Conservation (phyloP, 2,329 filamentous ascomycete genomes). For the Tolypocladium endophyticum region DNA sequence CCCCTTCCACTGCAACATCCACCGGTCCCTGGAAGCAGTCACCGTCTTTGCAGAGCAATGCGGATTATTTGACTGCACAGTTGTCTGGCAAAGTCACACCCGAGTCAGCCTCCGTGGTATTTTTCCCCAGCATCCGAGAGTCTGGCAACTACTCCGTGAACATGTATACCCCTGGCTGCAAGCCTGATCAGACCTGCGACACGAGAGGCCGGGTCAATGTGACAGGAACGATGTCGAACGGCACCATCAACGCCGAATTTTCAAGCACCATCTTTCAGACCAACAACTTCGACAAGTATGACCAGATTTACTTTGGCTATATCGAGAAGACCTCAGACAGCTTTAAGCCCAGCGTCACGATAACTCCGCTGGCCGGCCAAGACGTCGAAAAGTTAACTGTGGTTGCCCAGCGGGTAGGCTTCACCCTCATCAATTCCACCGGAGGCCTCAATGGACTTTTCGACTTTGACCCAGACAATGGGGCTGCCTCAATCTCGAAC, state of each 20-base stretch:
- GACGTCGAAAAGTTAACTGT: slow-evolving; percentile 53
- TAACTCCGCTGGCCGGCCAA: slow-evolving; percentile 60
- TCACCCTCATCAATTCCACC: slow-evolving; percentile 61
- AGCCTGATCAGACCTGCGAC: slow-evolving; percentile 64
- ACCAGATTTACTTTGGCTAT: slow-evolving; percentile 77
- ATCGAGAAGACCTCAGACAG: slow-evolving; percentile 63
- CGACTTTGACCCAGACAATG: slow-evolving; percentile 62
- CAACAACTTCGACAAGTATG: slow-evolving; percentile 94
- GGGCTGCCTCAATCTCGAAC: slow-evolving; percentile 45
- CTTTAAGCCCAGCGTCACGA: slow-evolving; percentile 72
- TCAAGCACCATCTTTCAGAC: slow-evolving; percentile 69
- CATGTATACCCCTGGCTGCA: slow-evolving; percentile 86
- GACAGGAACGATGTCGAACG: slow-evolving; percentile 56
- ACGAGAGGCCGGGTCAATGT: slow-evolving; percentile 75
- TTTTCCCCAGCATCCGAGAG: slow-evolving; percentile 74
- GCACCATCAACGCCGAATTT: slow-evolving; percentile 34
- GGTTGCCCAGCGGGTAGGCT: slow-evolving; percentile 83
- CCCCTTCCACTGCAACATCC: slow-evolving; percentile 52
- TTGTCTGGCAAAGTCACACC: slow-evolving; percentile 46
- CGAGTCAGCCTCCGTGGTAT: slow-evolving; percentile 59
- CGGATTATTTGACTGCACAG: slow-evolving; percentile 65
- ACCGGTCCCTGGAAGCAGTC: slow-evolving; percentile 67
- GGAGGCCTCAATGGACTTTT: slow-evolving; percentile 82
- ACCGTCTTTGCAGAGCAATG: slow-evolving; percentile 57
- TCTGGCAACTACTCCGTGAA: slow-evolving; percentile 87